Conservation (phyloP, 164 flowering plant species). For the Amborella trichopoda region DNA sequence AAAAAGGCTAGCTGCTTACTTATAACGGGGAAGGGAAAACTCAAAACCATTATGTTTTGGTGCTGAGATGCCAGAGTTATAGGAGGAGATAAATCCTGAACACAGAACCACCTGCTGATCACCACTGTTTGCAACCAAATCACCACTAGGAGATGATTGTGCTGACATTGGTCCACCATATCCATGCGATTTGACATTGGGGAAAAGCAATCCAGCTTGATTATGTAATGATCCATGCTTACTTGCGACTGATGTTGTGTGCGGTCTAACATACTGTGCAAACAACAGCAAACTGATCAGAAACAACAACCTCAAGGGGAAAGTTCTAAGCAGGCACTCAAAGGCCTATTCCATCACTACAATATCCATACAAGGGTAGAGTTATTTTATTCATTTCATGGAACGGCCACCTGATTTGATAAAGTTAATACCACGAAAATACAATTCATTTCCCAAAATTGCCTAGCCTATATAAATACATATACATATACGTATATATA, state of each 20-base stretch:
- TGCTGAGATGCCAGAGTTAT: slow-evolving; percentile 6
- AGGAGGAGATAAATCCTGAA: slow-evolving; percentile 11
- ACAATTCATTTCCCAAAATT: too few species aligned
- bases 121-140: slow-evolving; percentile 16
- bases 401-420: too few species aligned
- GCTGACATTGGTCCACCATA: slow-evolving; percentile 9
- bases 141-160: slow-evolving; percentile 16
- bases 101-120: slow-evolving; percentile 10
- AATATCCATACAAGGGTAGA: too few species aligned
- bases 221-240: not conserved
- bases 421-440: too few species aligned
- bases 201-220: not conserved
- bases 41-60: slow-evolving; percentile 21
- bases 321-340: not conserved
- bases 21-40: slow-evolving; percentile 42
- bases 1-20: too few species aligned
- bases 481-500: too few species aligned
- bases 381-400: too few species aligned
- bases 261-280: slow-evolving; percentile 22
- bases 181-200: slow-evolving; percentile 12
- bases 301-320: not conserved
- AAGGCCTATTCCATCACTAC: too few species aligned
- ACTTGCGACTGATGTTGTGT: slow-evolving; percentile 14
- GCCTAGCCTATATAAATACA: too few species aligned
- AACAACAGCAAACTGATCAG: slow-evolving; percentile 9